A percentile compares a stretch with the other conserved stretches of the same genome.
Conservation (phyloP, 805 yeast genomes). For the Saturnispora quitensis region DNA sequence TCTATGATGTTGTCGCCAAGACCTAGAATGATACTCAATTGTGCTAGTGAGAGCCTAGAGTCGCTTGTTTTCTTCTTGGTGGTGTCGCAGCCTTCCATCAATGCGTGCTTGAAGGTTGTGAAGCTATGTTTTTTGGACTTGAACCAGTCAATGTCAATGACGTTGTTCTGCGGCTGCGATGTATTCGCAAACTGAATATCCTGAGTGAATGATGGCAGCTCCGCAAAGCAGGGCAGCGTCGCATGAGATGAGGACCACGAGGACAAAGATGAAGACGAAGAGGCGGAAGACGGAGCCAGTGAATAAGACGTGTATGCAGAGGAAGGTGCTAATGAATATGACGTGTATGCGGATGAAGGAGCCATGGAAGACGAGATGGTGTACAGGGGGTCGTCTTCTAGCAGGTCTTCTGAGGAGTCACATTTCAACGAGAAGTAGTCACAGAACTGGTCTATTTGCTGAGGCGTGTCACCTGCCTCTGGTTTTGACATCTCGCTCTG, state of each 20-base stretch:
- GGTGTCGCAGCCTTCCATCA: background rate
- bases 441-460: background rate
- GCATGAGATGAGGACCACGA: background rate
- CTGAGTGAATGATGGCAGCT: background rate
- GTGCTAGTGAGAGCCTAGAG: slow-evolving; percentile 49
- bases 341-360: background rate
- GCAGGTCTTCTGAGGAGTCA: background rate
- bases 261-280: background rate
- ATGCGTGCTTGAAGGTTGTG: background rate
- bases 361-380: background rate
- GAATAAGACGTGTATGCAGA: background rate
- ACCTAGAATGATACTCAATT: slow-evolving; percentile 43
- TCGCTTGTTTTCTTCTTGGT: slow-evolving; percentile 27
- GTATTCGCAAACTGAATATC: background rate
- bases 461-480: background rate
- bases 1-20: slow-evolving; percentile 41
- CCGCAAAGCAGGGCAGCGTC: background rate
- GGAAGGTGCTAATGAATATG: background rate
- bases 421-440: background rate
- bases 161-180: background rate
- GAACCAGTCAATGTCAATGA: background rate
- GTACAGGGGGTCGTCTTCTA: background rate
- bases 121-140: background rate
- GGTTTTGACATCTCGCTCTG: background rate
- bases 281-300: background rate